Evolutionary conservation across 495 filamentous ascomycete genomes (phyloP), one percentile per base, ranked within the genome.

Genomic region (Penicillium tannophilum): DNA sequence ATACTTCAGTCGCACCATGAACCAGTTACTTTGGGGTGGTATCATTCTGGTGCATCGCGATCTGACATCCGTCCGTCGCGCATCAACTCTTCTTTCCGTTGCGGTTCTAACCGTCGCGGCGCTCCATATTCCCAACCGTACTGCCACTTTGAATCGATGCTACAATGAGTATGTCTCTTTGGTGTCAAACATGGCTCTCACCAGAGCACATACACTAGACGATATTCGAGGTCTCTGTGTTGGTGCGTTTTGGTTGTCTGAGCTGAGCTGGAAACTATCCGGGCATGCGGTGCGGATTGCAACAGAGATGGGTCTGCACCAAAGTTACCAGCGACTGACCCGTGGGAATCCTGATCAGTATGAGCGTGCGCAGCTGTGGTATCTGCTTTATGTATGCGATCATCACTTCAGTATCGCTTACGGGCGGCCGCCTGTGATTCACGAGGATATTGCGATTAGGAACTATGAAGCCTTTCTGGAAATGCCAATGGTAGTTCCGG

Each of bases 351-450:
- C 49, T 33, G 80, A 84, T 59, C 81, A 85, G 57, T 80, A 83
- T 53, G 72, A 77, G 58, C 69, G 75, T 20, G 77, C 76, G 7
- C 77, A 80, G 54, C 66, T 80, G 14, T 78, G 77, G 78, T 83
- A 82, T 56, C 50, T 83, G 42, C 72, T 83, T 1, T 84, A 82
- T 60, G 79, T 83, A 16, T 84, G 82, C 58, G 82, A 83, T 57
- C 82, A 84, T 55, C 82, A 84, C 59, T 82, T 82, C 23, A 79
- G 76, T 48, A 82, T 83, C 44, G 77, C 79, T 14, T 84, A 83
- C 50, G 80, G 82, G 7, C 73, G 82, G 26, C 79, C 80, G 1
- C 79, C 82, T 1, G 78, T 82, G 23, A 82, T 82, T 30, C 79
- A 83, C 43, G 82, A 85, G 52, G 79, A 83, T 58, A 64, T 72